Base-by-base conservation (phyloP, 192 early-diverging fungal genomes). In the Backusella australiensis region DNA sequence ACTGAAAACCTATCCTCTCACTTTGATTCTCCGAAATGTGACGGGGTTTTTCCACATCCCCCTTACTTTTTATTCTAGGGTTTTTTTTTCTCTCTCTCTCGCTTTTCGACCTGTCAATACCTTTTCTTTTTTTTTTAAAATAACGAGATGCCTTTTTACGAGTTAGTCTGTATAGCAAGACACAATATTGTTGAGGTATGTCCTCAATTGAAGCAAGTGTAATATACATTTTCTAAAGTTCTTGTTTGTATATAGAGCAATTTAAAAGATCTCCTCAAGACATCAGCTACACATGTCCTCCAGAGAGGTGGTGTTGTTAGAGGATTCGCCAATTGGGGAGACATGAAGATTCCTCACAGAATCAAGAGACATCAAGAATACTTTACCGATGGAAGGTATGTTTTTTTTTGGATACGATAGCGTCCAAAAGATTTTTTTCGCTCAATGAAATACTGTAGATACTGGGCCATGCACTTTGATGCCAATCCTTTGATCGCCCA, bases 341-440 rank as follows among this genome's bases (percentile, higher is more conserved):
- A 89, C 46, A 84, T 85, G 78, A 80, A 85, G 67, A 84, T 98
- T 39, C 94, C 94, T 38, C 93, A 96, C 80, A 89, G 96, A 63
- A 97, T 96, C 85, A 92, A 94, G 85, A 86, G 93, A 75, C 97
- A 97, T 79, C 95, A 96, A 85, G 90, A 92, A 84, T 91, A 91
- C 56, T 87, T 89, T 80, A 85, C 83, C 23, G 77, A 85, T 46
- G 93, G 93, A 78, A 85, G 87, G 88, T 91, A 87, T 36, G 86
- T 44, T 44, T 44, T 44, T 32, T 32, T 32, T 0, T 32, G 32
- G 32, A 32, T 3, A 32, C 32, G 32, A 32, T 3, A 32, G 32
- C 32, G 32, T 3, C 32, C 32, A 32, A 32, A 32, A 32, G 32
- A 3, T 32, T 32, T 32, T 32, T 32, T 39, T 39, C 38, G 38